Percentiles rank a stretch among this genome's conserved stretches.
These are phyloP conservation scores for Malassezia equina DNA, from an alignment of 1,284 basidiomycete genomes.

Conservation along the genomic window DNA sequence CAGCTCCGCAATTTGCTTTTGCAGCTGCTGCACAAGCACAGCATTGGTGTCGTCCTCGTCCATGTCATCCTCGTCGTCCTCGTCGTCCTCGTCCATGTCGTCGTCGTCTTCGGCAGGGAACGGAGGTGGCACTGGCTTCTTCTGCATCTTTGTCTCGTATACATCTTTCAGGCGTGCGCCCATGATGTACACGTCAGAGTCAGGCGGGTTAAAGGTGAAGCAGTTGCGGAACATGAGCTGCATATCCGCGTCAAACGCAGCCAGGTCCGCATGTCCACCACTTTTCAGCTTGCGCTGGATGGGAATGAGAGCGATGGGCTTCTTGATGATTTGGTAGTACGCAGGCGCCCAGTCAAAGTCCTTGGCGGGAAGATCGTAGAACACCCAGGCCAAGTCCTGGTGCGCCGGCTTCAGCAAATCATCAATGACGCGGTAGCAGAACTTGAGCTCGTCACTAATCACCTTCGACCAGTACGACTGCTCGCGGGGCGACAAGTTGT, in stretches of 20 bases:
- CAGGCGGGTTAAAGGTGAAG: slow-evolving; percentile 78
- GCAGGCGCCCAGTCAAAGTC: slow-evolving; percentile 69
- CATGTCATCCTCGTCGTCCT: slow-evolving; percentile 35
- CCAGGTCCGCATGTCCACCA: slow-evolving; percentile 63
- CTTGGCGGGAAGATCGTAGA: slow-evolving; percentile 84
- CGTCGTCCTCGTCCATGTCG: slow-evolving; percentile 50
- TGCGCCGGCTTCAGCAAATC: slow-evolving; percentile 70
- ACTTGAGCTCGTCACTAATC: slow-evolving; percentile 72
- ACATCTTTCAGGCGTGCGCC: slow-evolving; percentile 58
- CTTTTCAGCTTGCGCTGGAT: slow-evolving; percentile 61
- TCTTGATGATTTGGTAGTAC: slow-evolving; percentile 76
- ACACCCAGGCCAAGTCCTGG: slow-evolving; percentile 65
- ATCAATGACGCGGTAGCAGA: slow-evolving; percentile 63
- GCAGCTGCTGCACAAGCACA: slow-evolving; percentile 27
- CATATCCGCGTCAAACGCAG: slow-evolving; percentile 79
- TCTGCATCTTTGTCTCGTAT: slow-evolving; percentile 83
- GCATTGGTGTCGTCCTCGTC: slow-evolving; percentile 23
- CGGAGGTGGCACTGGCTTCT: slow-evolving; percentile 55
- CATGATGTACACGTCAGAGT: slow-evolving; percentile 67
- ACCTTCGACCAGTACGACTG: slow-evolving; percentile 59
- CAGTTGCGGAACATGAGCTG: slow-evolving; percentile 90
- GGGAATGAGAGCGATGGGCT: slow-evolving; percentile 68
- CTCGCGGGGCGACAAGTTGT: slow-evolving; percentile 31
- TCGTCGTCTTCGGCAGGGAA: slow-evolving; percentile 35
- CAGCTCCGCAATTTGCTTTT: slow-evolving; percentile 34